Evolutionary conservation across 345 rosid species (phyloP).

Genomic region (Cardamine chenopodiifolia): DNA sequence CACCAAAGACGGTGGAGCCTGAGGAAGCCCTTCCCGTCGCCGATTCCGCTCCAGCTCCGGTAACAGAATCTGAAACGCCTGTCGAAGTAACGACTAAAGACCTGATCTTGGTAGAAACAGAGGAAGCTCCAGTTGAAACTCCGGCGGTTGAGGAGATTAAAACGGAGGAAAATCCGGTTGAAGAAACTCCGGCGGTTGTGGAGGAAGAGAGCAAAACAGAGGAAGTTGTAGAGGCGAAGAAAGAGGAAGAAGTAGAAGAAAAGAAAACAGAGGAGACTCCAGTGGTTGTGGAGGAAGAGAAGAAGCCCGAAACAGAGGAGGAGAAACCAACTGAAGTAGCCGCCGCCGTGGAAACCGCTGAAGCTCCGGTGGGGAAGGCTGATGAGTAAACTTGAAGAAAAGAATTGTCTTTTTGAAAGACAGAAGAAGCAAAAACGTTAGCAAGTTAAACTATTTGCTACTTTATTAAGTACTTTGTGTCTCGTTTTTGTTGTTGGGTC

Average conservation of each 20-base stretch:
- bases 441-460: constrained; percentile 23
- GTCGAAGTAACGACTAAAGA: constrained; percentile 36
- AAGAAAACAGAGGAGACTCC: constrained; percentile 37
- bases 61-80: constrained; percentile 27
- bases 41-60: constrained; percentile 30
- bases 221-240: constrained; percentile 29
- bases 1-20: constrained; percentile 33
- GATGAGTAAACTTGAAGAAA: constrained; percentile 27
- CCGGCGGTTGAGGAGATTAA: constrained; percentile 26
- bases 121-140: constrained; percentile 10
- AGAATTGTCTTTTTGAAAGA: constrained; percentile 13
- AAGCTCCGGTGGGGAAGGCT: constrained; percentile 34
- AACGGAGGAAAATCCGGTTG: constrained; percentile 34
- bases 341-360: constrained; percentile 8
- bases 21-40: background rate
- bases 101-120: constrained; percentile 30
- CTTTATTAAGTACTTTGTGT: constrained; percentile 32
- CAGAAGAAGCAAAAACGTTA: constrained; percentile 2
- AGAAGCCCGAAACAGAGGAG: constrained; percentile 29
- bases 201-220: constrained; percentile 32
- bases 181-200: constrained; percentile 26
- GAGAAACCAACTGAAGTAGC: constrained; percentile 34
- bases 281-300: constrained; percentile 34
- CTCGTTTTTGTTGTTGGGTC: constrained; percentile 32
- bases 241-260: constrained; percentile 35